Base-by-base conservation (phyloP, 106 monocot species). In the Allium sativum region DNA sequence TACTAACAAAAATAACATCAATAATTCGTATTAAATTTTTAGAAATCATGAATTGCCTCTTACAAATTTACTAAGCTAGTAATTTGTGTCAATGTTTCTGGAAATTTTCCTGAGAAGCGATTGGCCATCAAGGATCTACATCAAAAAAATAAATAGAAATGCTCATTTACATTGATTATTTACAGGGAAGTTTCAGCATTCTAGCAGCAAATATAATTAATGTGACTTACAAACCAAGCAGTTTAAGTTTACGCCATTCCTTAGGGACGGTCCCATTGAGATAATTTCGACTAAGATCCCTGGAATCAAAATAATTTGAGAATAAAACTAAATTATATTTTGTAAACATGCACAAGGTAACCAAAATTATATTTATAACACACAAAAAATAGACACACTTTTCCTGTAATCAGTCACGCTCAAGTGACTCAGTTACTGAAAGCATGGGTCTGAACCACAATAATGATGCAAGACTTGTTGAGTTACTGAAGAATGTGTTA, bases 81-180 rank as follows among this genome's bases (percentile, higher is more conserved):
- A 50, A 91, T 86, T 41, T 73, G 72, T n/a, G 80, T 78, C n/a
- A 91, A 72, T 0, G 59, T 65, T 22, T 47, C n/a, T 0, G 90
- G 90, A 65, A 91, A 91, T 9, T 77, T 75, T 16, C 90, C 90
- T 5, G 79, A 79, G 19, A 91, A 73, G n/a, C 70, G 70, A 46
- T 91, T 91, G 51, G 65, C 86, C 80, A 83, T 75, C 12, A 62
- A 14, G 18, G 16, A 18, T 13, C 58, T 68, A 21, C 44, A 61
- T 18, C 7, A 44, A 47, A 42, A 63, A 61, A 59, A 48, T 45
- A 17, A 64, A 50, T 6, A 9, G n/a, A 40, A 43, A 72, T 85
- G 79, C 15, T 85, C 90, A 90, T 59, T 50, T 31, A 31, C 31
- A 31, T 31, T 3, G 31, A 31, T 31, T 0, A 3, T 31, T 31